Evolutionary conservation across 2,329 filamentous ascomycete genomes (phyloP).

Genomic region (Lasiodiplodia citricola): DNA sequence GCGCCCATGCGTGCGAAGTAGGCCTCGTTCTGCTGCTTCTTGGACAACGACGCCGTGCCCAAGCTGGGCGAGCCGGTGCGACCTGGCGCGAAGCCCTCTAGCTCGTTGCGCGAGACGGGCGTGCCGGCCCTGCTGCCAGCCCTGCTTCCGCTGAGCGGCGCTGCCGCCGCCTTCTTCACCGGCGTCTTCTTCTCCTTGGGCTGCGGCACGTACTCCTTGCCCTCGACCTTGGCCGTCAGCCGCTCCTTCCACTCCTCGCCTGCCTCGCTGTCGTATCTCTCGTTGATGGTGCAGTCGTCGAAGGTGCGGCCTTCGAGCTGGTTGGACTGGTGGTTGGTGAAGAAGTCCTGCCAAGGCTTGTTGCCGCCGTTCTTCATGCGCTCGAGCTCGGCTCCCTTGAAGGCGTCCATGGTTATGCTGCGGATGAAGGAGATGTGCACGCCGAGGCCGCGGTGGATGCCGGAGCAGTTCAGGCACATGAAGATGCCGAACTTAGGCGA

Average conservation of each 20-base stretch:
- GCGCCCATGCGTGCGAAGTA: constrained; percentile 88
- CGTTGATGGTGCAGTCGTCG: constrained; percentile 87
- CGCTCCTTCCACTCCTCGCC: constrained; percentile 97
- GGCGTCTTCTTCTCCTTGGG: constrained; percentile 54
- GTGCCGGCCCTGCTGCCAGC: constrained; percentile 45
- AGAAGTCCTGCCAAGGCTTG: constrained; percentile 84
- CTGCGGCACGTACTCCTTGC: constrained; percentile 79
- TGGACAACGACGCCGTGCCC: constrained; percentile 45
- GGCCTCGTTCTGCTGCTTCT: constrained; percentile 75
- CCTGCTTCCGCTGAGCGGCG: constrained; percentile 39
- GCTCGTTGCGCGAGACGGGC: constrained; percentile 43
- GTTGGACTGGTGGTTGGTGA: constrained; percentile 63
- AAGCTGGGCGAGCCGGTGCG: constrained; percentile 46
- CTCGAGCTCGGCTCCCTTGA: constrained; percentile 90
- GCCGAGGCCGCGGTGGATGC: constrained; percentile 90
- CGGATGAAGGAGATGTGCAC: constrained; percentile 99
- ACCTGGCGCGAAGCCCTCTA: constrained; percentile 36
- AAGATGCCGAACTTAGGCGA: constrained; percentile 98
- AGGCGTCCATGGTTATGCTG: constrained; percentile 97
- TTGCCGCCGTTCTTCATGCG: constrained; percentile 95
- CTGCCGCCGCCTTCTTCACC: constrained; percentile 32
- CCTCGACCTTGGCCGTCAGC: constrained; percentile 85
- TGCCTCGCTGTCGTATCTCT: constrained; percentile 86
- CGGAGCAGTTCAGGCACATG: constrained; percentile 95
- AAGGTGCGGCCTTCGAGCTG: constrained; percentile 61